phyloP scores from a whole-genome alignment of 116 monocot species.

The Cymodocea nodosa region DNA sequence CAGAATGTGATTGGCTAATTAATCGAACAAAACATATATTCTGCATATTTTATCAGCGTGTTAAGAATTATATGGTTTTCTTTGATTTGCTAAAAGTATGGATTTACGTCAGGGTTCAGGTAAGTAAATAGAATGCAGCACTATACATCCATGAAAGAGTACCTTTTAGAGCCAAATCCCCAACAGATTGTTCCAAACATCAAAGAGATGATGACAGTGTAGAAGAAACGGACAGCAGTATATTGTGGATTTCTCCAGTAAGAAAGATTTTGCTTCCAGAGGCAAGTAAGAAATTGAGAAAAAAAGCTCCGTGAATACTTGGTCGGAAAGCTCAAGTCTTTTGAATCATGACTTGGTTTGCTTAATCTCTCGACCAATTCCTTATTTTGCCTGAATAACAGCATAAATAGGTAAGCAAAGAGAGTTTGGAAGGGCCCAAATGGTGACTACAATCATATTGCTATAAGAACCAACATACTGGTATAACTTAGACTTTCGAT shows the following conservation, averaged over 20 bases:
- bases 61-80: too few relatives aligned
- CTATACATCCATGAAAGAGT: conserved; percentile 1
- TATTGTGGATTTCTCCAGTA: conserved; percentile 99
- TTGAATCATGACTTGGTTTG: conserved; percentile 48
- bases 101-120: too few relatives aligned
- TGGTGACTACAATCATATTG: neutral
- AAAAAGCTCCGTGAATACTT: conserved; percentile 75
- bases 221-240: conserved; percentile 98
- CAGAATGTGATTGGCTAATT: neutral
- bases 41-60: too few relatives aligned
- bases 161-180: conserved; percentile 95
- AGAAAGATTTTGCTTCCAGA: conserved; percentile 99
- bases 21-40: too few relatives aligned
- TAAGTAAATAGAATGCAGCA: too few relatives aligned
- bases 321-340: conserved; percentile 84
- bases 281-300: conserved; percentile 65
- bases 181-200: conserved; percentile 99
- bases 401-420: neutral
- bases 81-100: too few relatives aligned
- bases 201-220: conserved; percentile 87
- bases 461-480: conserved; percentile 26
- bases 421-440: neutral
- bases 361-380: conserved; percentile 74
- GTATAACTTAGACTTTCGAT: conserved; percentile 67
- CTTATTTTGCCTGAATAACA: conserved; percentile 49